Percentiles rank a stretch among this genome's conserved stretches.
These are phyloP conservation scores for Globisporangium abappressorium DNA, from an alignment of 352 stramenopile species.

Conservation along the genomic window DNA sequence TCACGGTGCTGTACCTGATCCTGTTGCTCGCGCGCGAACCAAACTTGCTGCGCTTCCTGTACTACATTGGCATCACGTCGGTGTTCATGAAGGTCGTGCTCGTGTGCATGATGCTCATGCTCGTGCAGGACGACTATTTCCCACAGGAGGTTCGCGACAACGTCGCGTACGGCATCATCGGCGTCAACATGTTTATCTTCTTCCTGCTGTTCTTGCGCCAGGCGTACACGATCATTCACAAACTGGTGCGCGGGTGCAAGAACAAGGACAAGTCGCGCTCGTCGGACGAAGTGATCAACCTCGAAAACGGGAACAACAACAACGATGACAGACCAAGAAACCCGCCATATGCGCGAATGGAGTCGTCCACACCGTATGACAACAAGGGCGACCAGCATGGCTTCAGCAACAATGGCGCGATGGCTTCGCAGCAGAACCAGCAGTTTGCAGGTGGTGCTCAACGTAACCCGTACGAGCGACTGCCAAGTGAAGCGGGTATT, in stretches of 20 bases:
- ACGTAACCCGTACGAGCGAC: constrained; percentile 6
- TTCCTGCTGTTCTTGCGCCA: constrained; percentile 77
- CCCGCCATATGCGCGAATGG: constrained; percentile 20
- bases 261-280: constrained; percentile 29
- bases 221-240: constrained; percentile 74
- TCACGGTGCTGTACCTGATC: constrained; percentile 70
- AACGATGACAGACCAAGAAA: constrained; percentile 3
- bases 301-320: constrained; percentile 40
- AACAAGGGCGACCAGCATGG: constrained; percentile 1
- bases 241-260: constrained; percentile 50
- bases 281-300: constrained; percentile 37
- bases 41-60: constrained; percentile 78
- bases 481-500: neutral
- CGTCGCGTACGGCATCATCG: constrained; percentile 83
- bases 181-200: constrained; percentile 83
- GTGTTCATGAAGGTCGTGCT: constrained; percentile 84
- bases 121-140: constrained; percentile 78
- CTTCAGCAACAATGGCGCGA: neutral
- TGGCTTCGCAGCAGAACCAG: neutral
- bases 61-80: constrained; percentile 75
- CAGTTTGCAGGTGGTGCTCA: constrained; percentile 14
- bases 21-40: constrained; percentile 68
- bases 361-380: constrained; percentile 18
- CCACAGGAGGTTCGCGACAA: constrained; percentile 78
- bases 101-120: constrained; percentile 75